phyloP scores from a whole-genome alignment of 257 asterid genomes.

The Sherardia arvensis region DNA sequence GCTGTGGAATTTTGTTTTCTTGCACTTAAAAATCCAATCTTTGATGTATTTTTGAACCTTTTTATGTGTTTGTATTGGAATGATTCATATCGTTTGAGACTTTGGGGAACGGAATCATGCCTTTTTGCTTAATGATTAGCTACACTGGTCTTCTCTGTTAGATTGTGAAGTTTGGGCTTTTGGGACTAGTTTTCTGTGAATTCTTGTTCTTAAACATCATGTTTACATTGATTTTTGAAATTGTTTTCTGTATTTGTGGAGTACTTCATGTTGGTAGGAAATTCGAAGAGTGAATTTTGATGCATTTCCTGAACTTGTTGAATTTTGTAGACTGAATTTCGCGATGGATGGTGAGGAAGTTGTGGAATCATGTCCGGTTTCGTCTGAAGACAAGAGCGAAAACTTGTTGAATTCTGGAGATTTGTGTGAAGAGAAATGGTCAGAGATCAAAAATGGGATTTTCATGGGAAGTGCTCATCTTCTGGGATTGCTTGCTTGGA shows the following conservation, averaged over 20 bases:
- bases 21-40: too few relatives aligned
- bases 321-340: too few relatives aligned
- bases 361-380: slow-evolving; percentile 22
- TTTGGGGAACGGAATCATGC: not conserved
- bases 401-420: slow-evolving; percentile 46
- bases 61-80: too few relatives aligned
- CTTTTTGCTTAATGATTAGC: not conserved
- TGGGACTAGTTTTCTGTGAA: not conserved
- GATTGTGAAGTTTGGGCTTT: not conserved
- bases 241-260: not conserved
- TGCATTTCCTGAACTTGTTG: not conserved
- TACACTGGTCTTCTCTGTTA: not conserved
- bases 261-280: not conserved
- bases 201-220: not conserved
- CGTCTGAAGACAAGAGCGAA: slow-evolving; percentile 35
- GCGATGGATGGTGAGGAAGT: slow-evolving; percentile 54
- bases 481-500: slow-evolving; percentile 66
- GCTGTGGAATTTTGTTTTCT: too few relatives aligned
- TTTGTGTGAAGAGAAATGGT: slow-evolving; percentile 51
- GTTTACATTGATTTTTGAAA: not conserved
- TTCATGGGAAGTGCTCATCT: slow-evolving; percentile 71
- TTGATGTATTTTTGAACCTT: too few relatives aligned
- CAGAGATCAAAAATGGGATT: slow-evolving; percentile 40
- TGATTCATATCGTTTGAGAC: not conserved
- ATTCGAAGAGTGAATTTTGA: not conserved